phyloP scores from a whole-genome alignment of 176 grass and related monocot species.

The Aegilops umbellulata region DNA sequence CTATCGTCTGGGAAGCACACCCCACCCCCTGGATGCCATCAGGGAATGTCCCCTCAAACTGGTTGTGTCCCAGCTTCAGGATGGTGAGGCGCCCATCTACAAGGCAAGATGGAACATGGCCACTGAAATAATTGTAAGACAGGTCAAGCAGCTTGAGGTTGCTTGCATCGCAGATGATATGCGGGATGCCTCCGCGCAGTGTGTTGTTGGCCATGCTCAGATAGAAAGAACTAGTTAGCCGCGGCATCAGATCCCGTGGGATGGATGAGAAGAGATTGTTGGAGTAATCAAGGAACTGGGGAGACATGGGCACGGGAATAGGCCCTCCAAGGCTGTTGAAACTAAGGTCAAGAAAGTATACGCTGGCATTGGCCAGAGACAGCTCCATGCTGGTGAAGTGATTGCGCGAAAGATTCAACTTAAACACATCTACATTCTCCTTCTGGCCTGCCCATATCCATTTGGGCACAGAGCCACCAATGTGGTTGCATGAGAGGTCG shows the following conservation, averaged over 20 bases:
- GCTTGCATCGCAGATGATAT: conserved; percentile 18
- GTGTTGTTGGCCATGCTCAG: conserved; percentile 22
- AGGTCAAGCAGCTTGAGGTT: conserved; percentile 21
- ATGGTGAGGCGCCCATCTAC: conserved; percentile 9
- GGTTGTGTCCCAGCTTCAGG: conserved; percentile 36
- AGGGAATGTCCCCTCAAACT: conserved; percentile 21
- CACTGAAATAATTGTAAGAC: conserved; percentile 37
- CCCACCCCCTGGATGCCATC: background rate
- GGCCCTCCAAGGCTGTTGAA: conserved; percentile 23
- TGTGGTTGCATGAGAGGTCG: conserved; percentile 68
- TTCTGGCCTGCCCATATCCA: conserved; percentile 51
- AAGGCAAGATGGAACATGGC: conserved; percentile 34
- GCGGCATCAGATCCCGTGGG: conserved; percentile 6
- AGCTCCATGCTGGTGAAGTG: conserved; percentile 43
- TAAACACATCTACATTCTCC: conserved; percentile 28
- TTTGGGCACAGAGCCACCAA: conserved; percentile 38
- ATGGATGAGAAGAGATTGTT: conserved; percentile 31
- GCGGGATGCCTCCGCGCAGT: conserved; percentile 26
- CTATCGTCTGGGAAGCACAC: conserved; percentile 24
- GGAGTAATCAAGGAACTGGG: conserved; percentile 26
- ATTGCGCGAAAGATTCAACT: conserved; percentile 62
- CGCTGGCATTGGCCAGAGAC: conserved; percentile 7
- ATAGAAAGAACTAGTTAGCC: conserved; percentile 38
- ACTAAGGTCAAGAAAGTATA: conserved; percentile 36
- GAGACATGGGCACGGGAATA: background rate